Conservation (phyloP, 306 rosid species). For the Quercus agrifolia region DNA sequence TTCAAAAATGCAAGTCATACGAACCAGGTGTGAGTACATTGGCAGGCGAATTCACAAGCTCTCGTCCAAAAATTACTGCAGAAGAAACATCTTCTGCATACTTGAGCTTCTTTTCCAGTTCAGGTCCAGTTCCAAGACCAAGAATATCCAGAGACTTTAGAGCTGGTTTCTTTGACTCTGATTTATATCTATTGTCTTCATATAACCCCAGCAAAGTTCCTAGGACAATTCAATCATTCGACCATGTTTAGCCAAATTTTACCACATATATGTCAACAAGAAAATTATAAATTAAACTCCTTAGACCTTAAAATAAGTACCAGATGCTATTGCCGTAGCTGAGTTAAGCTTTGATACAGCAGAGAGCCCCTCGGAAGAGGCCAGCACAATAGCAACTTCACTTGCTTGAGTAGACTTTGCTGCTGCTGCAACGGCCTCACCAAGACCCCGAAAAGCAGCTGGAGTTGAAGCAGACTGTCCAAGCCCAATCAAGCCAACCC, state of each 20-base stretch:
- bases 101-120: constrained; percentile 83
- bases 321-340: constrained; percentile 82
- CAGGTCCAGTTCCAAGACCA: constrained; percentile 89
- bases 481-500: constrained; percentile 89
- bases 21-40: constrained; percentile 98
- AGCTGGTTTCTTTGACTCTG: constrained; percentile 74
- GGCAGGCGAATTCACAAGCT: constrained; percentile 95
- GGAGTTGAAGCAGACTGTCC: constrained; percentile 63
- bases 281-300: background rate
- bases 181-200: constrained; percentile 78
- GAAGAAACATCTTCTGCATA: constrained; percentile 74
- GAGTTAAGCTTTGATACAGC: constrained; percentile 56
- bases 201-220: constrained; percentile 78
- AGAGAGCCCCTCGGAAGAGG: constrained; percentile 66
- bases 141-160: constrained; percentile 71
- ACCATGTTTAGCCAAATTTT: constrained; percentile 19
- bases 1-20: constrained; percentile 18
- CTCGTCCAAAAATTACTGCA: constrained; percentile 80
- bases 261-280: background rate
- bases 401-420: constrained; percentile 78
- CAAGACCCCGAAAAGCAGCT: constrained; percentile 57
- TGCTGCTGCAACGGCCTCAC: constrained; percentile 83
- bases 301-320: constrained; percentile 34
- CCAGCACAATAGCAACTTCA: constrained; percentile 73
- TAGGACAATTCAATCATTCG: constrained; percentile 29